Percentiles rank a stretch among this genome's conserved stretches.
These are phyloP conservation scores for Vaucheria bursata DNA, from an alignment of 352 stramenopile genomes.

Conservation along the genomic window DNA sequence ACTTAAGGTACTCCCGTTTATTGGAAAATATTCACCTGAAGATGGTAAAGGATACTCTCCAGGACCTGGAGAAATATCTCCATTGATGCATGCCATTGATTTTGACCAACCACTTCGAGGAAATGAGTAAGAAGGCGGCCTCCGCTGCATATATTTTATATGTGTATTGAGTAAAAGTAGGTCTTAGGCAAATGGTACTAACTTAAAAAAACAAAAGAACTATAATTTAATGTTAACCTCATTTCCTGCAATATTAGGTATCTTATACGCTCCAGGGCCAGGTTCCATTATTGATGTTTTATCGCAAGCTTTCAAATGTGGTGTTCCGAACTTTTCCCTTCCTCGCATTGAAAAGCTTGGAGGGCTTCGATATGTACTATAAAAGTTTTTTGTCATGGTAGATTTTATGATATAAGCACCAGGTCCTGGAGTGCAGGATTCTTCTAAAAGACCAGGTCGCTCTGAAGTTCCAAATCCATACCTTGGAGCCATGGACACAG, in stretches of 20 bases:
- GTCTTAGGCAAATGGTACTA: neutral
- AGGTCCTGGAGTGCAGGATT: conserved; percentile 22
- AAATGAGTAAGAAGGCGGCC: neutral
- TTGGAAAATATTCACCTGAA: neutral
- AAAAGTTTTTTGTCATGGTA: conserved; percentile 42
- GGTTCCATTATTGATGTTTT: conserved; percentile 46
- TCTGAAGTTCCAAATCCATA: conserved; percentile 41
- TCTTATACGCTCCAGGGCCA: conserved; percentile 47
- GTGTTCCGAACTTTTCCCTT: conserved; percentile 51
- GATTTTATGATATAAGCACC: conserved; percentile 39
- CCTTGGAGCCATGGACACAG: conserved; percentile 37
- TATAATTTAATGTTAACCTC: neutral
- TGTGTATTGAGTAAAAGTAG: neutral
- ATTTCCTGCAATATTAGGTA: neutral
- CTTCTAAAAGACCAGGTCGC: conserved; percentile 24
- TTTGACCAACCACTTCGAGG: neutral
- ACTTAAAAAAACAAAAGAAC: neutral
- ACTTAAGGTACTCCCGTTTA: too few species aligned
- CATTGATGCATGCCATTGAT: neutral
- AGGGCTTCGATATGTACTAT: conserved; percentile 46
- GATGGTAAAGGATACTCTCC: conserved; percentile 7
- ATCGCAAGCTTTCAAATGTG: conserved; percentile 48
- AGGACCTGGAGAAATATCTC: conserved; percentile 19
- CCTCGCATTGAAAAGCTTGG: conserved; percentile 49
- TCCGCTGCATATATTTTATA: neutral